A percentile compares a stretch with the other conserved stretches of the same genome.
phyloP scores from a whole-genome alignment of 1,284 basidiomycete species.

The Sphagnurus paluster region DNA sequence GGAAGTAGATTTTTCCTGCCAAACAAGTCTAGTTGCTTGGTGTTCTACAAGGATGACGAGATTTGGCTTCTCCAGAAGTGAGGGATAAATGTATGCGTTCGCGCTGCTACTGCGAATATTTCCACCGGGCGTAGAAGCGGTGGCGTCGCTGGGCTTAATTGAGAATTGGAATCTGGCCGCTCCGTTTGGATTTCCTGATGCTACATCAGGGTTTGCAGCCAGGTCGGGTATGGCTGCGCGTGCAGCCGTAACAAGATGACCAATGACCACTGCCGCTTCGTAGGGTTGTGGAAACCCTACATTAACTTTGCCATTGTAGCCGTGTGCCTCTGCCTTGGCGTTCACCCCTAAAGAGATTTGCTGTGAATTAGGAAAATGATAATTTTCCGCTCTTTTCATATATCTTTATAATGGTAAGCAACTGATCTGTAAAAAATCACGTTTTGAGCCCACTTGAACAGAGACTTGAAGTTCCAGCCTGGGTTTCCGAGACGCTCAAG shows the following conservation, averaged over 20 bases:
- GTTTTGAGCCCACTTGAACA: background rate
- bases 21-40: slow-evolving; percentile 14
- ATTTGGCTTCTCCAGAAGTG: slow-evolving; percentile 12
- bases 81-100: slow-evolving; percentile 17
- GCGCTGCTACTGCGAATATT: slow-evolving; percentile 17
- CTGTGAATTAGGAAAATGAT: slow-evolving; percentile 11
- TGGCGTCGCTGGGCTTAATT: slow-evolving; percentile 15
- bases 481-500: slow-evolving; percentile 19
- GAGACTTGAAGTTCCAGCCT: slow-evolving; percentile 18
- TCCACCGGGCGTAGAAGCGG: slow-evolving; percentile 3
- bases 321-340: slow-evolving; percentile 11
- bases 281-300: slow-evolving; percentile 22
- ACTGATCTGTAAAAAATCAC: background rate
- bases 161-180: slow-evolving; percentile 17
- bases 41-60: slow-evolving; percentile 16
- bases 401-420: slow-evolving; percentile 6
- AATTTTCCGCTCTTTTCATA: slow-evolving; percentile 18
- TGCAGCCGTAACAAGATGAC: slow-evolving; percentile 3
- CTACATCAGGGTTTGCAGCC: slow-evolving; percentile 9
- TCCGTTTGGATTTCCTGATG: slow-evolving; percentile 17
- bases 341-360: slow-evolving; percentile 12
- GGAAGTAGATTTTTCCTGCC: background rate
- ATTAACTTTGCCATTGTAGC: slow-evolving; percentile 15
- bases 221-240: slow-evolving; percentile 11
- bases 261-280: slow-evolving; percentile 8